Evolutionary conservation across 23 red algal genomes (phyloP).

Genomic region (Gracilariopsis chorda): DNA sequence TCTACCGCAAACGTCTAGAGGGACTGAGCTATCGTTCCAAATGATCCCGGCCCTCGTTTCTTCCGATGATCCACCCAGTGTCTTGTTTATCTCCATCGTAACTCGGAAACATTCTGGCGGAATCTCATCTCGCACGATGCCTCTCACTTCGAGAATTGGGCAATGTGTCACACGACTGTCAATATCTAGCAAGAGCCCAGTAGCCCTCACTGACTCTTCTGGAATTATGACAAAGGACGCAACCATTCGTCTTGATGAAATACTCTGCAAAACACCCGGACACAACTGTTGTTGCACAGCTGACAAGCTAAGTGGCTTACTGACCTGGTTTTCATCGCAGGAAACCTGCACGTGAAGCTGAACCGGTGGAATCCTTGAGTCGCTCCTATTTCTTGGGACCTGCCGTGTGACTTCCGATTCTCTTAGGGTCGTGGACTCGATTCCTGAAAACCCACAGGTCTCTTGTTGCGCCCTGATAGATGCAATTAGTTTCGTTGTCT

Average conservation of each 20-base stretch:
- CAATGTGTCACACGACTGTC: background rate
- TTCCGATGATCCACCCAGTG: background rate
- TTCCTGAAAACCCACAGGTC: conserved; percentile 31
- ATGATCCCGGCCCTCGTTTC: conserved; percentile 14
- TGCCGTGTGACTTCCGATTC: background rate
- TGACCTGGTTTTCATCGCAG: background rate
- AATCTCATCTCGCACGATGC: background rate
- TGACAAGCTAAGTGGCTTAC: background rate
- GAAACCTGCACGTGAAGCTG: conserved; percentile 23
- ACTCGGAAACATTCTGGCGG: conserved; percentile 3
- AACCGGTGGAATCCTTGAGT: background rate
- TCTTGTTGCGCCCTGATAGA: conserved; percentile 39
- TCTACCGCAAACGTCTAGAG: background rate
- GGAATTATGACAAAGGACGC: background rate
- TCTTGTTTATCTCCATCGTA: background rate
- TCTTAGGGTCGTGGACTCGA: conserved; percentile 14
- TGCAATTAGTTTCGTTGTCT: conserved; percentile 5
- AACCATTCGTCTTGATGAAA: background rate
- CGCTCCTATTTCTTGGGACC: background rate
- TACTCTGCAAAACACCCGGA: background rate
- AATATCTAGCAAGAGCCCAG: conserved; percentile 3
- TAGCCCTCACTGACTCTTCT: background rate
- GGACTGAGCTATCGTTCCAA: conserved; percentile 7
- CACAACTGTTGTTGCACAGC: background rate
- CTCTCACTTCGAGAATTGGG: background rate